Evolutionary conservation across 495 filamentous ascomycete species (phyloP).

Genomic region (Podospora pseudopauciseta): DNA sequence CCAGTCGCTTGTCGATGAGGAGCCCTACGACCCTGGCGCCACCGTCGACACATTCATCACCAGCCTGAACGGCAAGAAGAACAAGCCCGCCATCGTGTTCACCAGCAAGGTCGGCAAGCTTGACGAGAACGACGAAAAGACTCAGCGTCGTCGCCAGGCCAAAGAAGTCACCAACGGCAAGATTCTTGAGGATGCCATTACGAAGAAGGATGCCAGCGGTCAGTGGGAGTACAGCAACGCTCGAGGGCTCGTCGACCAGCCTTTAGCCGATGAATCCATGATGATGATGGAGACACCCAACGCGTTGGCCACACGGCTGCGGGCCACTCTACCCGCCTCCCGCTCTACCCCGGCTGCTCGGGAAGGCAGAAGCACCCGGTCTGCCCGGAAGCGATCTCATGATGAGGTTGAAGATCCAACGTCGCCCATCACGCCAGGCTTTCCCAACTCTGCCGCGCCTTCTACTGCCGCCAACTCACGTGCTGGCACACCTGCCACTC

Average conservation of each 20-base stretch:
- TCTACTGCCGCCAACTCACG: slow-evolving; percentile 49
- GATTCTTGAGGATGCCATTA: not conserved
- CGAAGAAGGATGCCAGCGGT: not conserved
- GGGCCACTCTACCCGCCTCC: slow-evolving; percentile 16
- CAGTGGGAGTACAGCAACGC: slow-evolving; percentile 18
- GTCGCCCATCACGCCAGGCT: slow-evolving; percentile 44
- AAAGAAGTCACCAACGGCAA: slow-evolving; percentile 21
- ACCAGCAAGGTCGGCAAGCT: slow-evolving; percentile 32
- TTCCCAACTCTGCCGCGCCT: slow-evolving; percentile 36
- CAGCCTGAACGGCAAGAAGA: slow-evolving; percentile 28
- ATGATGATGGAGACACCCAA: slow-evolving; percentile 11
- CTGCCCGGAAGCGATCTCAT: slow-evolving; percentile 43
- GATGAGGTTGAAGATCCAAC: slow-evolving; percentile 45
- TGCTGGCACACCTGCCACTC: slow-evolving; percentile 52
- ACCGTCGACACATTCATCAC: slow-evolving; percentile 29
- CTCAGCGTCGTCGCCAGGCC: slow-evolving; percentile 28
- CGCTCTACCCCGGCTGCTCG: slow-evolving; percentile 25
- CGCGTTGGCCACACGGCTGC: slow-evolving; percentile 13
- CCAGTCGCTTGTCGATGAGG: slow-evolving; percentile 13
- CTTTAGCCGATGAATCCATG: not conserved
- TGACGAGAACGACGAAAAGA: slow-evolving; percentile 29
- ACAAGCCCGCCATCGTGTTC: slow-evolving; percentile 18
- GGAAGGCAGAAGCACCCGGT: slow-evolving; percentile 34
- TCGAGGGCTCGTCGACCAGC: slow-evolving; percentile 4
- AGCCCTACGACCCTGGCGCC: slow-evolving; percentile 34